A percentile compares a stretch with the other conserved stretches of the same genome.
Conservation (phyloP, 805 yeast genomes). For the Candida khao-thaluensis region DNA sequence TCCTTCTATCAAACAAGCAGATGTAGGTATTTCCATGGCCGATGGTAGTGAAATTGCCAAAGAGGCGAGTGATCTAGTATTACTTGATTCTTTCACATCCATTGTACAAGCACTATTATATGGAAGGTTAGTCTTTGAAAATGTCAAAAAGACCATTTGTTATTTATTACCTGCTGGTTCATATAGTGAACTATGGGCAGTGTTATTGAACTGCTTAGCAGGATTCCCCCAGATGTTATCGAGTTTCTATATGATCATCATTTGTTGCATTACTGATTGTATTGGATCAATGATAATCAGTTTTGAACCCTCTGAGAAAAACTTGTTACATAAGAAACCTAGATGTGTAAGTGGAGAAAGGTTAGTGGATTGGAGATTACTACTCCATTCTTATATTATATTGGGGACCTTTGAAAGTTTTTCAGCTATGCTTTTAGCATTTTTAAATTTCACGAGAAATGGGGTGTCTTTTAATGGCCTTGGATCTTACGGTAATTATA, state of each 20-base stretch:
- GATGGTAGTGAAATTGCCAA: conserved; percentile 36
- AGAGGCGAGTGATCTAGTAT: conserved; percentile 35
- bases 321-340: conserved; percentile 42
- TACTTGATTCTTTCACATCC: conserved; percentile 28
- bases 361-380: conserved; percentile 37
- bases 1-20: conserved; percentile 36
- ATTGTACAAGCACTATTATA: conserved; percentile 36
- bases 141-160: conserved; percentile 45
- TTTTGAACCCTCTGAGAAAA: conserved; percentile 44
- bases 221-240: conserved; percentile 51
- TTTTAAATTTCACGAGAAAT: conserved; percentile 34
- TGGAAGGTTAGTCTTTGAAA: conserved; percentile 50
- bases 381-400: conserved; percentile 43
- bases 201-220: conserved; percentile 45
- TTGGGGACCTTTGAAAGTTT: conserved; percentile 43
- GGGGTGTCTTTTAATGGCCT: conserved; percentile 36
- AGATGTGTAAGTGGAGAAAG: conserved; percentile 42
- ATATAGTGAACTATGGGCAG: conserved; percentile 52
- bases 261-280: conserved; percentile 49
- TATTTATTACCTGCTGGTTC: conserved; percentile 55
- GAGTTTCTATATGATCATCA: conserved; percentile 51
- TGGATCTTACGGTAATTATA: conserved; percentile 34
- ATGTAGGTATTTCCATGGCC: conserved; percentile 30
- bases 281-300: conserved; percentile 44
- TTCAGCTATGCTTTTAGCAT: conserved; percentile 40